phyloP scores from a whole-genome alignment of 106 monocot genomes.

The Alisma plantagoaquatica region DNA sequence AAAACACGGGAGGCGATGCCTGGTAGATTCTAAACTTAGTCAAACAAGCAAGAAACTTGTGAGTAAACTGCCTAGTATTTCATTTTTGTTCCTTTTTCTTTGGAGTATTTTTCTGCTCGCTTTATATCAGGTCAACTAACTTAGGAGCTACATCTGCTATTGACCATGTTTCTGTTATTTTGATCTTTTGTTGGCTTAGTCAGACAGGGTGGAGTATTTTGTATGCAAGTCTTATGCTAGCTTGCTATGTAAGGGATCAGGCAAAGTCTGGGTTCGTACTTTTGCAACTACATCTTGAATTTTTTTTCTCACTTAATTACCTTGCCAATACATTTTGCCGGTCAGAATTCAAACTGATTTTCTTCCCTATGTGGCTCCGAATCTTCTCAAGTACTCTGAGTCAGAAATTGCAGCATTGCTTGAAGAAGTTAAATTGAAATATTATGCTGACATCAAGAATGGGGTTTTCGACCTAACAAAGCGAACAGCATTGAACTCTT shows the following conservation, averaged over 20 bases:
- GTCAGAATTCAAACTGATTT: no score
- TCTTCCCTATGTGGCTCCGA: neutral
- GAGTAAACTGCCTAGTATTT: slow-evolving; percentile 11
- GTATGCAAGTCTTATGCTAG: slow-evolving; percentile 59
- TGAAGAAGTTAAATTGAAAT: slow-evolving; percentile 36
- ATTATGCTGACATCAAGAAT: slow-evolving; percentile 19
- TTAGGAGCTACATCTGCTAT: no score
- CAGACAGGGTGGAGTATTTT: slow-evolving; percentile 36
- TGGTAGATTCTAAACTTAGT: slow-evolving; percentile 55
- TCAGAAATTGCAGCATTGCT: slow-evolving; percentile 38
- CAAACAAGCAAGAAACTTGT: slow-evolving; percentile 49
- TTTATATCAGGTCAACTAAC: no score
- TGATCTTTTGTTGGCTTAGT: no score
- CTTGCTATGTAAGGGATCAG: slow-evolving; percentile 46
- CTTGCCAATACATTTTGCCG: no score
- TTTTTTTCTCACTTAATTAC: no score
- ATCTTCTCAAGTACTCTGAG: slow-evolving; percentile 61
- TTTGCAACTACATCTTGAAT: no score
- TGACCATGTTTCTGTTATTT: no score
- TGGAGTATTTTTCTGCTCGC: no score
- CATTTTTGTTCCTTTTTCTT: no score
- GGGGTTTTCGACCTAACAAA: slow-evolving; percentile 31
- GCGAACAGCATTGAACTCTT: slow-evolving; percentile 36
- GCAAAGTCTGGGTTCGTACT: slow-evolving; percentile 89
- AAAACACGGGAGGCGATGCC: slow-evolving; percentile 55